Evolutionary conservation across 805 yeast species (phyloP).

Genomic region (Metschnikowia anglica): DNA sequence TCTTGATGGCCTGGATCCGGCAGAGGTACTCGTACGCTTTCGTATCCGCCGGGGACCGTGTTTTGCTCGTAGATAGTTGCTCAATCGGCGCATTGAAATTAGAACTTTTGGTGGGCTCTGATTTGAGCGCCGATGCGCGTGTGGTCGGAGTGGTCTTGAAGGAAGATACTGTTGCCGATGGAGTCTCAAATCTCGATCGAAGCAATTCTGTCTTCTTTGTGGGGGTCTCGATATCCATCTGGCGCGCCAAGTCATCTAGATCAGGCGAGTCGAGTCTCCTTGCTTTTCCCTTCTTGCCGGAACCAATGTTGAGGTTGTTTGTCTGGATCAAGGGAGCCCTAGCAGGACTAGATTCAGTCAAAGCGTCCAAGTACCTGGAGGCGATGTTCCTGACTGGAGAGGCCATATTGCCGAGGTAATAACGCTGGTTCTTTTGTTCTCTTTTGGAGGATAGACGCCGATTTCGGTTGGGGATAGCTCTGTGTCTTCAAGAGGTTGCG

Average conservation of each 20-base stretch:
- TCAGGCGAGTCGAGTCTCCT: conserved; percentile 28
- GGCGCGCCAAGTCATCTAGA: conserved; percentile 39
- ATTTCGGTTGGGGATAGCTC: neutral
- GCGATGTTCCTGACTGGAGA: conserved; percentile 32
- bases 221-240: conserved; percentile 31
- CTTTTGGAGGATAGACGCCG: neutral
- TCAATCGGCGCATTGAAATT: conserved; percentile 4
- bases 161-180: conserved; percentile 43
- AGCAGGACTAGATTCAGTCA: conserved; percentile 28
- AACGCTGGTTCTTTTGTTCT: neutral
- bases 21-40: conserved; percentile 73
- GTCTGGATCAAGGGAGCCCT: conserved; percentile 34
- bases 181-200: conserved; percentile 37
- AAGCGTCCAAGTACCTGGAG: conserved; percentile 35
- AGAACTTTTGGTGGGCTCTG: conserved; percentile 12
- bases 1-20: conserved; percentile 75
- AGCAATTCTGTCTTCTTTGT: conserved; percentile 28
- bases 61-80: conserved; percentile 1
- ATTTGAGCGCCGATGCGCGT: conserved; percentile 8
- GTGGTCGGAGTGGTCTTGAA: conserved; percentile 34
- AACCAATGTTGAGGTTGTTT: conserved; percentile 24
- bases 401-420: conserved; percentile 13
- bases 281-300: neutral
- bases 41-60: conserved; percentile 21
- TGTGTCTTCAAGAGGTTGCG: neutral